Conservation (phyloP, 1,284 basidiomycete genomes). For the Rhodotorula sp. region DNA sequence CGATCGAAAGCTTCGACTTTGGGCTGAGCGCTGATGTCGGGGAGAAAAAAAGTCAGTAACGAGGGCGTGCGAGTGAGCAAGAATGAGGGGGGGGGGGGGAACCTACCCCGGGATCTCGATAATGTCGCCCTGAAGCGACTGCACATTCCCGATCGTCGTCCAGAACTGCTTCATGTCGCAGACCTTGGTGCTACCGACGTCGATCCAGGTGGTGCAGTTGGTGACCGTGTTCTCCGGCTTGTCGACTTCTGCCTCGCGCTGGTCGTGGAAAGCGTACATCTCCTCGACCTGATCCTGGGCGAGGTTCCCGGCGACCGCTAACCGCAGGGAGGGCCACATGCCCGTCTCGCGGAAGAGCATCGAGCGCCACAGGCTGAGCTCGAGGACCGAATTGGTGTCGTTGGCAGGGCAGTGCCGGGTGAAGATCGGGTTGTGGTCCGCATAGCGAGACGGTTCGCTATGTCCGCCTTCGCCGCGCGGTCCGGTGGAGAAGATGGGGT, state of each 20-base stretch:
- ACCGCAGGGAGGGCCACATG: slow-evolving; percentile 56
- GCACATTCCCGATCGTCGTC: slow-evolving; percentile 54
- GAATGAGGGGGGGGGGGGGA: too few relatives aligned
- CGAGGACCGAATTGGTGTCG: slow-evolving; percentile 47
- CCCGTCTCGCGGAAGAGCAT: slow-evolving; percentile 54
- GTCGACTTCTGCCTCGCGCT: background rate
- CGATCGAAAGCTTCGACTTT: slow-evolving; percentile 11
- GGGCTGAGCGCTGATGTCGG: background rate
- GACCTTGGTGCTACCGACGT: slow-evolving; percentile 75
- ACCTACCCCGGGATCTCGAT: slow-evolving; percentile 12
- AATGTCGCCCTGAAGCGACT: background rate
- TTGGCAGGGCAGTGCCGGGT: slow-evolving; percentile 54
- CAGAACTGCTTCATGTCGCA: slow-evolving; percentile 67
- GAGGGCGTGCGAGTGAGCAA: too few relatives aligned
- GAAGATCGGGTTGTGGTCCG: slow-evolving; percentile 50
- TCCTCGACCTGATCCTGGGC: slow-evolving; percentile 68
- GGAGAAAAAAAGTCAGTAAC: too few relatives aligned
- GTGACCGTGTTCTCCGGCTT: background rate
- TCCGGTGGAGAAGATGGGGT: slow-evolving; percentile 41
- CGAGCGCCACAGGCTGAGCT: slow-evolving; percentile 44
- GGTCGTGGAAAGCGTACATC: slow-evolving; percentile 59
- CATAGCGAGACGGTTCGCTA: slow-evolving; percentile 46
- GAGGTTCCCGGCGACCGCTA: slow-evolving; percentile 66
- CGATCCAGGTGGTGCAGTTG: slow-evolving; percentile 76
- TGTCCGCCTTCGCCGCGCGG: slow-evolving; percentile 46